Evolutionary conservation across 2,329 filamentous ascomycete species (phyloP).

Genomic region (Alternaria hordeiaustralica): DNA sequence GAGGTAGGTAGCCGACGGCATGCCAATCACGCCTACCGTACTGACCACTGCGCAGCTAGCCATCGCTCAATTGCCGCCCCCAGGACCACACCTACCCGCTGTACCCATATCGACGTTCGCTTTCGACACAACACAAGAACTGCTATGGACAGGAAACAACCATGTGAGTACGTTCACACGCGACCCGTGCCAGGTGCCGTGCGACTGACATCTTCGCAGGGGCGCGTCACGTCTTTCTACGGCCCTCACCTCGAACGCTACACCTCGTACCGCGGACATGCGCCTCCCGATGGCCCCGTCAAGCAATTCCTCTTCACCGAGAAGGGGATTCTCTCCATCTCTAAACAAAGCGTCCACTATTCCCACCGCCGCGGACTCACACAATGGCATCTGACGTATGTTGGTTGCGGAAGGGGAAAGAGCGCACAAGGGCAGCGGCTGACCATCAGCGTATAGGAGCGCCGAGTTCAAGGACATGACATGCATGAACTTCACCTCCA

Average conservation of each 20-base stretch:
- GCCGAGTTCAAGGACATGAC: conserved; percentile 83
- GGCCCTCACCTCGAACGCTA: conserved; percentile 85
- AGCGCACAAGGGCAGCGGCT: conserved; percentile 12
- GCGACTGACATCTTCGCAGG: conserved; percentile 59
- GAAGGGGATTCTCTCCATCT: conserved; percentile 85
- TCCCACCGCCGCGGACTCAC: conserved; percentile 80
- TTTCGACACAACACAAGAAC: conserved; percentile 88
- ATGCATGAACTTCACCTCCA: conserved; percentile 95
- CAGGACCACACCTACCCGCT: conserved; percentile 69
- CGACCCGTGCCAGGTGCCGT: not conserved
- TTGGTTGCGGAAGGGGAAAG: not conserved
- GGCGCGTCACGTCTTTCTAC: conserved; percentile 87
- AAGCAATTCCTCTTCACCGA: conserved; percentile 91
- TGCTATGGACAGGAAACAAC: conserved; percentile 93
- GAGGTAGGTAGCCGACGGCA: conserved; percentile 45
- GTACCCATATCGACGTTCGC: conserved; percentile 79
- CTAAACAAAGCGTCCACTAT: conserved; percentile 85
- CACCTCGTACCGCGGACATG: conserved; percentile 86
- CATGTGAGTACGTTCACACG: conserved; percentile 65
- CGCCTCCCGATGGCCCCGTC: conserved; percentile 74
- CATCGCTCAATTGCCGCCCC: conserved; percentile 80
- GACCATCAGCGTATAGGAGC: conserved; percentile 56
- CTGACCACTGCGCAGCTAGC: conserved; percentile 65
- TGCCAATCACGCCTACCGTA: conserved; percentile 1
- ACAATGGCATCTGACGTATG: conserved; percentile 85